phyloP scores from a whole-genome alignment of 805 yeast genomes.

The Candida gorgasii region DNA sequence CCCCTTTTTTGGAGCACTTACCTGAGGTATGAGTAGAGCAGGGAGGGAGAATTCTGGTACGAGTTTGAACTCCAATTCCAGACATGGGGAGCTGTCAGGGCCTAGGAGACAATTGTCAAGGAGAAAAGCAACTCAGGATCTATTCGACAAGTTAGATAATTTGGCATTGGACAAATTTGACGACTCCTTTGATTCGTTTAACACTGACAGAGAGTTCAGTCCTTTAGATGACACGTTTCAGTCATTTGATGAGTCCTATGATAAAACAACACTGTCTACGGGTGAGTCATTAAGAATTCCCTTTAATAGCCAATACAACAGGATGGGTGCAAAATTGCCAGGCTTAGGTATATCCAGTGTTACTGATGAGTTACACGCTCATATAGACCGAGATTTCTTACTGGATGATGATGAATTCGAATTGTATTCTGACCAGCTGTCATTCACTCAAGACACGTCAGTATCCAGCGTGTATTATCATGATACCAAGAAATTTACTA shows the following conservation, averaged over 20 bases:
- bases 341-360: conserved; percentile 1
- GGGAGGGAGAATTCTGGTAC: too few relatives aligned
- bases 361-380: not conserved
- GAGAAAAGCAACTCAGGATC: conserved; percentile 7
- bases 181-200: not conserved
- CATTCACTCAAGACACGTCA: conserved; percentile 11
- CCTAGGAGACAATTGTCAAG: not conserved
- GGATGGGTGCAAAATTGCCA: not conserved
- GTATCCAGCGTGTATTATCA: conserved; percentile 5
- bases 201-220: not conserved
- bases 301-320: not conserved
- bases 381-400: conserved; percentile 1
- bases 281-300: not conserved
- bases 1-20: not conserved
- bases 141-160: conserved; percentile 11
- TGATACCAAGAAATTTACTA: not conserved
- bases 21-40: not conserved
- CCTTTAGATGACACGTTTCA: not conserved
- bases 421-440: conserved; percentile 10
- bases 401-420: conserved; percentile 10
- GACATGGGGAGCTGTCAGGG: too few relatives aligned
- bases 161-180: conserved; percentile 5
- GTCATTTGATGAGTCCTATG: not conserved
- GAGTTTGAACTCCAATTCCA: too few relatives aligned
- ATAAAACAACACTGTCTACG: not conserved